These are phyloP conservation scores for Synchytrium microbalum DNA, from an alignment of 371 early-diverging fungal genomes.

Conservation along the genomic window DNA sequence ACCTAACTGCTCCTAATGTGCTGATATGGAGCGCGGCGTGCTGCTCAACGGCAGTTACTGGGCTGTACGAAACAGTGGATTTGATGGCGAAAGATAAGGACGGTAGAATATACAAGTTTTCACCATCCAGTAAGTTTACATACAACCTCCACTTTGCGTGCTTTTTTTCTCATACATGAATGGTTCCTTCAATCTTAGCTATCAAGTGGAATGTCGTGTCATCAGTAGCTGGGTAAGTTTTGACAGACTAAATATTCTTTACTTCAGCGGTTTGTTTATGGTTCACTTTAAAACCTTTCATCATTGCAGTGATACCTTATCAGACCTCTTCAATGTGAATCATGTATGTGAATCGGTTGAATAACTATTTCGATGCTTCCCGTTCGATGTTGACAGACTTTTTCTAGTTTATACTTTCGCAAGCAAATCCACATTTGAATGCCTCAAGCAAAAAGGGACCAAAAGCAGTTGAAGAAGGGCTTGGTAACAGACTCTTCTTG, in stretches of 20 bases:
- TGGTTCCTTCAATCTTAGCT: background rate
- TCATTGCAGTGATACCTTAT: slow-evolving; percentile 43
- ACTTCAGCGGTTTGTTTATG: background rate
- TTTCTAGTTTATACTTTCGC: slow-evolving; percentile 71
- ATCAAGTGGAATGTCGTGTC: slow-evolving; percentile 1
- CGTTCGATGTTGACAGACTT: too few species aligned
- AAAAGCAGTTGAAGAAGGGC: slow-evolving; percentile 9
- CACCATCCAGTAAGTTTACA: slow-evolving; percentile 2
- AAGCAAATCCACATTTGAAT: slow-evolving; percentile 31
- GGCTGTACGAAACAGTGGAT: slow-evolving; percentile 57
- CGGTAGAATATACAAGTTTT: slow-evolving; percentile 38
- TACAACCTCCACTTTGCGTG: too few species aligned
- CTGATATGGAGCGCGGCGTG: slow-evolving; percentile 82
- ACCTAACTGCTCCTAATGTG: slow-evolving; percentile 74
- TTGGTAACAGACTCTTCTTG: slow-evolving; percentile 6
- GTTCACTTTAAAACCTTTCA: background rate
- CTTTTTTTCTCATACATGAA: background rate
- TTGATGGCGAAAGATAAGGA: slow-evolving; percentile 60
- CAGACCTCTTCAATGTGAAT: slow-evolving; percentile 74
- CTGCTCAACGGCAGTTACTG: slow-evolving; percentile 68
- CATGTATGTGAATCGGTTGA: too few species aligned
- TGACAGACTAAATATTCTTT: background rate
- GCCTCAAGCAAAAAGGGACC: background rate
- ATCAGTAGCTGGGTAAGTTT: background rate
- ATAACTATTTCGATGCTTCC: too few species aligned